Conservation (phyloP, 164 flowering plant species). For the Vitis rupestris region DNA sequence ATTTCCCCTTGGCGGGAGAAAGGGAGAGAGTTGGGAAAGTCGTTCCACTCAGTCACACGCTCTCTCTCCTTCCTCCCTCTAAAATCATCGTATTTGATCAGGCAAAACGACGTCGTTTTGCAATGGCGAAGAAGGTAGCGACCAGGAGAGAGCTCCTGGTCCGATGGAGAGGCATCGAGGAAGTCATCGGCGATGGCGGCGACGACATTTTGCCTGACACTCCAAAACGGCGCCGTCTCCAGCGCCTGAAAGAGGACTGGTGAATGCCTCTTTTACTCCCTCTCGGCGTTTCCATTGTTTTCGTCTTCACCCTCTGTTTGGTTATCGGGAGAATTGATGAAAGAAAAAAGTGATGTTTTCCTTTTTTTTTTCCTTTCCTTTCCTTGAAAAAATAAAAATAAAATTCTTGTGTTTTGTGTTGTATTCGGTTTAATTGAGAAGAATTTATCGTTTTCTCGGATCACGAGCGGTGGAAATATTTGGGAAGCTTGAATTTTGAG, state of each 20-base stretch:
- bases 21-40: too few species aligned
- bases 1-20: too few species aligned
- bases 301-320: neutral
- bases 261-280: conserved; percentile 7
- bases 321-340: too few species aligned
- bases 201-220: conserved; percentile 19
- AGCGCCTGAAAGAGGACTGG: conserved; percentile 67
- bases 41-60: too few species aligned
- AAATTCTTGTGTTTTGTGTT: too few species aligned
- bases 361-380: too few species aligned
- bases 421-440: too few species aligned
- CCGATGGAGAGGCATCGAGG: conserved; percentile 74
- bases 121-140: conserved; percentile 25
- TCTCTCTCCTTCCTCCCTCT: neutral
- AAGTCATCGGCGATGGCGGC: conserved; percentile 39
- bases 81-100: neutral
- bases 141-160: conserved; percentile 50
- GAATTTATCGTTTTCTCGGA: too few species aligned
- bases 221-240: conserved; percentile 35
- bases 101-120: neutral
- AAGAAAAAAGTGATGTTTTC: too few species aligned
- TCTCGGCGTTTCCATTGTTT: neutral
- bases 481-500: too few species aligned
- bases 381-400: too few species aligned
- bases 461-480: too few species aligned